A percentile compares a stretch with the other conserved stretches of the same genome.
Conservation (phyloP, 2,329 filamentous ascomycete species). For the Penicillium sp. region DNA sequence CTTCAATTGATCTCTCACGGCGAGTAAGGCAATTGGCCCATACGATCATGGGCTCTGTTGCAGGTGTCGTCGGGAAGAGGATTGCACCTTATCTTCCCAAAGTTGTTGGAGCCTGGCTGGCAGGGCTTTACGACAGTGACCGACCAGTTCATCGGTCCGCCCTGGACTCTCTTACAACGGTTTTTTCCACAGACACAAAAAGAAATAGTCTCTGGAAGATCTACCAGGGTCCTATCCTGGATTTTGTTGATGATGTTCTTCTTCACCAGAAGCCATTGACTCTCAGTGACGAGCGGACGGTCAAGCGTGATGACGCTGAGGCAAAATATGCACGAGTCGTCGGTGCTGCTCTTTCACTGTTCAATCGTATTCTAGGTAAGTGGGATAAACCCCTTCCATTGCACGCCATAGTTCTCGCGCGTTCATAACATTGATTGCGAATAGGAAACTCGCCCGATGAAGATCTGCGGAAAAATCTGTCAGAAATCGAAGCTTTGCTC, state of each 20-base stretch:
- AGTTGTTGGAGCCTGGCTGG: conserved; percentile 86
- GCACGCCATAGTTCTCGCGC: conserved; percentile 11
- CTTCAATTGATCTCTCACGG: conserved; percentile 85
- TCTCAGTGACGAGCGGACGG: conserved; percentile 84
- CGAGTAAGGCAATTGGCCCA: conserved; percentile 88
- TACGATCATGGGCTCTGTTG: conserved; percentile 66
- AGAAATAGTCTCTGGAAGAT: conserved; percentile 73
- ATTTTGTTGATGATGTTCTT: conserved; percentile 78
- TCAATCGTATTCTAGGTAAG: conserved; percentile 57
- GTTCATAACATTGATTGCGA: conserved; percentile 10
- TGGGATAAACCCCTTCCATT: not conserved
- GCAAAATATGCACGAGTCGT: conserved; percentile 82
- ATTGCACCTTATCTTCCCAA: conserved; percentile 78
- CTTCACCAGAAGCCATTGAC: conserved; percentile 75
- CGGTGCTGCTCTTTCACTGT: conserved; percentile 59
- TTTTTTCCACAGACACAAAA: conserved; percentile 82
- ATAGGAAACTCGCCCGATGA: conserved; percentile 38
- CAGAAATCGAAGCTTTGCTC: conserved; percentile 68
- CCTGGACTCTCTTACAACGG: conserved; percentile 70
- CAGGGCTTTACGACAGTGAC: conserved; percentile 85
- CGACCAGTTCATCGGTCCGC: conserved; percentile 74
- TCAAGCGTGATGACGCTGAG: conserved; percentile 80
- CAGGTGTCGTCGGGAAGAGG: conserved; percentile 68
- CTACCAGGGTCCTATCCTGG: conserved; percentile 77
- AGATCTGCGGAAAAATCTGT: conserved; percentile 62